A percentile compares a stretch with the other conserved stretches of the same genome.
phyloP scores from a whole-genome alignment of 306 rosid species.

The Oxytropis ochrocephala region DNA sequence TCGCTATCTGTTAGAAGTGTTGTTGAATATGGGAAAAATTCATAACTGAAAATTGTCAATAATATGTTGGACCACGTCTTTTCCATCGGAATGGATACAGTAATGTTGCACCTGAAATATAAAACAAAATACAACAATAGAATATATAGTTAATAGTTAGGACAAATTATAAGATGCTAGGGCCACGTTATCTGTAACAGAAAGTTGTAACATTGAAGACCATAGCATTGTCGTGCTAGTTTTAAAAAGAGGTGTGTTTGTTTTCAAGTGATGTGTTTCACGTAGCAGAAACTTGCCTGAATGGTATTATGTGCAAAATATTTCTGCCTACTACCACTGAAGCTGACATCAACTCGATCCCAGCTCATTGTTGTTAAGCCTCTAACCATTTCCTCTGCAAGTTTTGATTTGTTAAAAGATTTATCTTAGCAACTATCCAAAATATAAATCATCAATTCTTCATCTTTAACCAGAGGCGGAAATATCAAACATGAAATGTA shows the following conservation, averaged over 20 bases:
- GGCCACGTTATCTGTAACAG: neutral
- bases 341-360: constrained; percentile 83
- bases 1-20: neutral
- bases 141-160: neutral
- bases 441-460: neutral
- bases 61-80: constrained; percentile 77
- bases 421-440: constrained; percentile 10
- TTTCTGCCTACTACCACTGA: constrained; percentile 55
- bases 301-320: constrained; percentile 68
- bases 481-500: constrained; percentile 6
- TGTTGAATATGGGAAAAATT: neutral
- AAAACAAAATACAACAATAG: neutral
- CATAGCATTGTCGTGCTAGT: neutral
- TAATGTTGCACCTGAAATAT: constrained; percentile 50
- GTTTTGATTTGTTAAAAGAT: neutral
- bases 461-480: constrained; percentile 10
- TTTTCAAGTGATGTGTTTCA: neutral
- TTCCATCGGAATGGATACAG: constrained; percentile 58
- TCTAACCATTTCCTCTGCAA: constrained; percentile 74
- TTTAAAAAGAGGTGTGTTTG: neutral
- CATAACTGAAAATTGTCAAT: constrained; percentile 60
- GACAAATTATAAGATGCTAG: neutral
- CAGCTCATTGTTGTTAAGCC: constrained; percentile 65
- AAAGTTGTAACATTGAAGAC: neutral
- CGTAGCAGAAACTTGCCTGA: constrained; percentile 51